Conservation (phyloP, 1,139 yeast species). For the Diutina siamensis region DNA sequence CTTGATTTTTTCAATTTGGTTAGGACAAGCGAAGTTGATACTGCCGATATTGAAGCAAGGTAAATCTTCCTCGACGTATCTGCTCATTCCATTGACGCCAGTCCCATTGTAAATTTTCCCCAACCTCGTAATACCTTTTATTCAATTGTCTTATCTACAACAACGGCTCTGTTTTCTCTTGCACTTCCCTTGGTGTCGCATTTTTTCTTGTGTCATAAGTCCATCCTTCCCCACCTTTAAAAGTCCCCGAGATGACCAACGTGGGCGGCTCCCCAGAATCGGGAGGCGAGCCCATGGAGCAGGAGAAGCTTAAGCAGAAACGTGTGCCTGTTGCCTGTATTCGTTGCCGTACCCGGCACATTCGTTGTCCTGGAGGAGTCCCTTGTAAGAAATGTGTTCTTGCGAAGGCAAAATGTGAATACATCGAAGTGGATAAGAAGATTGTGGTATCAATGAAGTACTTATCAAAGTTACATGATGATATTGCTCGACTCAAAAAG, state of each 20-base stretch:
- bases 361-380: slow-evolving; percentile 72
- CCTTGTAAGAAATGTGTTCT: slow-evolving; percentile 59
- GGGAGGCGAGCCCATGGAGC: slow-evolving; percentile 5
- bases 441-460: slow-evolving; percentile 70
- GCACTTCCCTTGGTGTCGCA: too few relatives aligned
- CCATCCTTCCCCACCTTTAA: not conserved
- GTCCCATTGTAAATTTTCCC: too few relatives aligned
- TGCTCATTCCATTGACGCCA: too few relatives aligned
- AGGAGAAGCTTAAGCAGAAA: not conserved
- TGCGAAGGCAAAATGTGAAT: slow-evolving; percentile 57
- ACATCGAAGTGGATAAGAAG: slow-evolving; percentile 67
- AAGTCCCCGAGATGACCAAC: not conserved
- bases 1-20: too few relatives aligned
- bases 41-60: too few relatives aligned
- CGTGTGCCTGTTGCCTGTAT: slow-evolving; percentile 33
- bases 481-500: slow-evolving; percentile 38
- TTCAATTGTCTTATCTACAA: too few relatives aligned
- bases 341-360: slow-evolving; percentile 64
- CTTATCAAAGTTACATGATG: slow-evolving; percentile 56
- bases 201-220: not conserved
- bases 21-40: too few relatives aligned
- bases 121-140: too few relatives aligned
- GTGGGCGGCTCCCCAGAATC: slow-evolving; percentile 4
- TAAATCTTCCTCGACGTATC: too few relatives aligned
- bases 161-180: too few relatives aligned